Conservation (phyloP, 1,284 basidiomycete genomes). For the Ustilago hordei region DNA sequence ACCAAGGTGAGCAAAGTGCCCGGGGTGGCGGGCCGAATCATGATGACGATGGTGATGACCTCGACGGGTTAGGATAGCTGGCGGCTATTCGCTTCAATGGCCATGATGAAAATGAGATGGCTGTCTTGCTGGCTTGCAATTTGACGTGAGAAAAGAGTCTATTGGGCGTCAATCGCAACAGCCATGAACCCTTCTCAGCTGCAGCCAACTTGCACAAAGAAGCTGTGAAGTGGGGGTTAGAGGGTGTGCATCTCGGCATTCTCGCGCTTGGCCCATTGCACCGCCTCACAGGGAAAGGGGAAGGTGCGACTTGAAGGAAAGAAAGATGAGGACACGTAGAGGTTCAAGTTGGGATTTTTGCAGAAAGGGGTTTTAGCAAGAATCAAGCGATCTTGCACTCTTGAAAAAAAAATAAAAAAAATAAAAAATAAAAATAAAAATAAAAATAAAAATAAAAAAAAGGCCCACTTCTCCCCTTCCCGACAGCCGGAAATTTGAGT, state of each 20-base stretch:
- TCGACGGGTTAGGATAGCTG: neutral
- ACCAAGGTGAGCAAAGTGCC: slow-evolving; percentile 59
- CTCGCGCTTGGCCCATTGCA: slow-evolving; percentile 6
- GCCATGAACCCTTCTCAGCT: neutral
- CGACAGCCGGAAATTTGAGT: slow-evolving; percentile 6
- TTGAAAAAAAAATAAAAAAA: neutral
- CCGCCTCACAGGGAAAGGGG: neutral
- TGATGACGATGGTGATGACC: slow-evolving; percentile 11
- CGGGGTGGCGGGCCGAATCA: slow-evolving; percentile 55
- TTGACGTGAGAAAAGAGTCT: neutral
- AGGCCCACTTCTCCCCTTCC: neutral
- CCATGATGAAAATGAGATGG: neutral
- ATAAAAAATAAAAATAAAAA: no score
- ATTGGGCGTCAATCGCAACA: neutral
- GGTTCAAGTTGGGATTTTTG: neutral
- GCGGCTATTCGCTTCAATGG: neutral
- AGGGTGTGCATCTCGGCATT: neutral
- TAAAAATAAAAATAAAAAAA: no score
- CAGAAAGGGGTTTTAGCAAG: neutral
- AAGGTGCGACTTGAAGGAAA: no score
- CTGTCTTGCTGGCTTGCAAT: neutral
- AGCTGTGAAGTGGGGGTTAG: no score
- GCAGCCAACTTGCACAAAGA: no score
- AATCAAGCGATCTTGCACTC: neutral
- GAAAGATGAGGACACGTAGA: neutral